Conservation (phyloP, 495 filamentous ascomycete genomes). For the Tuber indicum region DNA sequence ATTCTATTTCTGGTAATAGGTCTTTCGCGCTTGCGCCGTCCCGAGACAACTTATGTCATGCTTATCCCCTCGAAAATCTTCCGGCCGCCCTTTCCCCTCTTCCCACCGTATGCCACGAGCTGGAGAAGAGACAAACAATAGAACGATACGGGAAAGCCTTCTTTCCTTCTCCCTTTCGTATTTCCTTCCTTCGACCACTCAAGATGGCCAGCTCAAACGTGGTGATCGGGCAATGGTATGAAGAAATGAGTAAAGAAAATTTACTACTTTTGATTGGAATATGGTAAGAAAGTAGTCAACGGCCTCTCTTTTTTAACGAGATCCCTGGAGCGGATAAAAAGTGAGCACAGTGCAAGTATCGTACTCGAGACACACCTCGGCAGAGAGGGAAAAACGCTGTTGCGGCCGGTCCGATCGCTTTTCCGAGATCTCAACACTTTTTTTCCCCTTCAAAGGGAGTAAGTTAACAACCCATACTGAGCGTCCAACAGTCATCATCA, state of each 20-base stretch:
- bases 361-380: background rate
- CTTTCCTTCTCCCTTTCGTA: background rate
- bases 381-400: background rate
- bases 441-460: background rate
- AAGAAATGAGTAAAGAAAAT: background rate
- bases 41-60: slow-evolving; percentile 1
- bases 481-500: background rate
- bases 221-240: background rate
- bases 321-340: background rate
- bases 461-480: slow-evolving; percentile 4
- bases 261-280: background rate
- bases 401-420: slow-evolving; percentile 1
- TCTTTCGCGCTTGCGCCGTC: background rate
- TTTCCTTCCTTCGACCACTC: background rate
- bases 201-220: background rate
- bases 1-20: background rate
- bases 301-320: background rate
- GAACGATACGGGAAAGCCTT: background rate
- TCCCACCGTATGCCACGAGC: background rate
- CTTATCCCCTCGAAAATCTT: slow-evolving; percentile 1
- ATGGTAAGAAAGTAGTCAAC: background rate
- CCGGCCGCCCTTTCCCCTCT: background rate
- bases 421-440: background rate
- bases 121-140: background rate
- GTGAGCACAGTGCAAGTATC: background rate